Percentiles rank a stretch among this genome's conserved stretches.
These are phyloP conservation scores for Dendrobium chrysotoxum DNA, from an alignment of 106 monocot genomes.

Conservation along the genomic window DNA sequence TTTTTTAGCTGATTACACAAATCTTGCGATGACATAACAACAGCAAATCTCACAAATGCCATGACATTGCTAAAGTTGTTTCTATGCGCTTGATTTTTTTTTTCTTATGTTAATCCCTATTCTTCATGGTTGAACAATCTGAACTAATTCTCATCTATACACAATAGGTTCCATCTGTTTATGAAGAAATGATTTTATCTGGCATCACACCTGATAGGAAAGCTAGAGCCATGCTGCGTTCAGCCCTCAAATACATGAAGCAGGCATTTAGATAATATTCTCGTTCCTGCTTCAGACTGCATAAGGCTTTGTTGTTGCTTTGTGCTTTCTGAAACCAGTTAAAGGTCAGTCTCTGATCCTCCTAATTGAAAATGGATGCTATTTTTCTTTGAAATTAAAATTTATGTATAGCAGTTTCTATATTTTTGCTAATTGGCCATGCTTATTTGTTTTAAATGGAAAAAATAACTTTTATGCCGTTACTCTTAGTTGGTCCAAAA, in stretches of 20 bases:
- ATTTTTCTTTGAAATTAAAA: not conserved
- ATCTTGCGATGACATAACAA: too few relatives aligned
- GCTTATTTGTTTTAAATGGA: not conserved
- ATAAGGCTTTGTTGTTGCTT: not conserved
- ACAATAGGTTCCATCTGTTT: slow-evolving; percentile 21
- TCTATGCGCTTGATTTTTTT: not conserved
- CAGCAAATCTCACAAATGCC: too few relatives aligned
- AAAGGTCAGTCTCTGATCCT: not conserved
- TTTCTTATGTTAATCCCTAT: not conserved
- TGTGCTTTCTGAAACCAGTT: not conserved
- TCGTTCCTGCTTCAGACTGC: not conserved
- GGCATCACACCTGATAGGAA: slow-evolving; percentile 25
- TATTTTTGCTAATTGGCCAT: not conserved
- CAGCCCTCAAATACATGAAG: slow-evolving; percentile 29
- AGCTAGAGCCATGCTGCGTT: slow-evolving; percentile 29
- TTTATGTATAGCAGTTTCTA: not conserved
- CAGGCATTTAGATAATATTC: slow-evolving; percentile 12
- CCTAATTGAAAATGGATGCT: not conserved
- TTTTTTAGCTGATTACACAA: not conserved
- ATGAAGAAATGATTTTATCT: slow-evolving; percentile 25
- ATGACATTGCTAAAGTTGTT: not conserved
- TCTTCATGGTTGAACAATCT: not conserved
- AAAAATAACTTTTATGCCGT: not conserved
- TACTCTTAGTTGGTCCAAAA: not conserved
- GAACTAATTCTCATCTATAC: not conserved